phyloP scores from a whole-genome alignment of 495 filamentous ascomycete species.

The Penicillium angulare region DNA sequence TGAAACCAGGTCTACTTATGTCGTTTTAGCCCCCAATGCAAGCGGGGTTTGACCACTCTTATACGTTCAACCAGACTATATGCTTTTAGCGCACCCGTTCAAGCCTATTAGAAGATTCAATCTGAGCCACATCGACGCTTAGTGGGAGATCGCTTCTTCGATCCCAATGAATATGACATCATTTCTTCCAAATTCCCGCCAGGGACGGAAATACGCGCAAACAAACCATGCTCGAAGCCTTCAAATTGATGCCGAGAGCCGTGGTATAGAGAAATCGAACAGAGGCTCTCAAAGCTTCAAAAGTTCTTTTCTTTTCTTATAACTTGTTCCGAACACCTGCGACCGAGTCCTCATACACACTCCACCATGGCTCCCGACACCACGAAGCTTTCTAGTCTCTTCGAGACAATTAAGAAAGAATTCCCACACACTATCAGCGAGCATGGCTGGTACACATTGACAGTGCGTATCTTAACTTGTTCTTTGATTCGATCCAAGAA shows the following conservation, averaged over 20 bases:
- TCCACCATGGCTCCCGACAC: constrained; percentile 1
- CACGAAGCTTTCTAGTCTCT: background rate
- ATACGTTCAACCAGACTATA: no score
- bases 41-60: background rate
- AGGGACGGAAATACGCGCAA: background rate
- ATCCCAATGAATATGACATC: background rate
- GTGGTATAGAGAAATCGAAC: no score
- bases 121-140: background rate
- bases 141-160: background rate
- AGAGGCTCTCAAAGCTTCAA: no score
- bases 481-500: background rate
- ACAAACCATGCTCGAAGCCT: background rate
- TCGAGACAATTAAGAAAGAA: constrained; percentile 1
- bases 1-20: no score
- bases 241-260: no score
- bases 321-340: no score
- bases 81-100: background rate
- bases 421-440: background rate
- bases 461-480: background rate
- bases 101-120: background rate
- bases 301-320: no score
- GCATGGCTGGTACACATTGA: constrained; percentile 4
- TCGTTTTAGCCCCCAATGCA: background rate
- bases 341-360: no score
- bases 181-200: no score